Percentiles rank a stretch among this genome's conserved stretches.
phyloP scores from a whole-genome alignment of 257 asterid genomes.

The Rauvolfia tetraphylla region DNA sequence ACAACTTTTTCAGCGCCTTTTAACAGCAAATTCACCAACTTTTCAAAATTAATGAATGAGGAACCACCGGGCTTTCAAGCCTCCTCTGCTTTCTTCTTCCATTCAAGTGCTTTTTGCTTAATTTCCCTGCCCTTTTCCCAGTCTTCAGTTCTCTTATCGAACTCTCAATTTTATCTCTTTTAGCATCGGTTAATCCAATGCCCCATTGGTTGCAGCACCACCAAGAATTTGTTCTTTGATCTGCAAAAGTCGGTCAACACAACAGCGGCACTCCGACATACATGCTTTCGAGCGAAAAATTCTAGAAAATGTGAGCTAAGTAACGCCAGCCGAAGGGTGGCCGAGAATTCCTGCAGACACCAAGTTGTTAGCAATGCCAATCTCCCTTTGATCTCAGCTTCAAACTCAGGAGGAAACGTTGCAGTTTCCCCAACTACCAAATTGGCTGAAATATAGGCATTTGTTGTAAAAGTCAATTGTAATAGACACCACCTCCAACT shows the following conservation, averaged over 20 bases:
- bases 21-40: slow-evolving; percentile 16
- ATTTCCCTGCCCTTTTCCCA: slow-evolving; percentile 24
- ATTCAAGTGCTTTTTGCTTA: slow-evolving; percentile 14
- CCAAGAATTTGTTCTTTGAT: slow-evolving; percentile 29
- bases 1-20: too few relatives aligned
- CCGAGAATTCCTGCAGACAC: slow-evolving; percentile 27
- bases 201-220: slow-evolving; percentile 19
- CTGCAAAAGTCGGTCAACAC: slow-evolving; percentile 29
- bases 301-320: slow-evolving; percentile 32
- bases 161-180: slow-evolving; percentile 15
- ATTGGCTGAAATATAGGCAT: too few relatives aligned
- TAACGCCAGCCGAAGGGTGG: slow-evolving; percentile 26
- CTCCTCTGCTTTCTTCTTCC: slow-evolving; percentile 21
- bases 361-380: slow-evolving; percentile 9
- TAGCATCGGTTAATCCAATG: slow-evolving; percentile 17
- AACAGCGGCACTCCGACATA: slow-evolving; percentile 27
- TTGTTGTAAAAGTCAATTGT: too few relatives aligned
- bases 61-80: slow-evolving; percentile 23
- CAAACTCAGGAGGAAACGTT: slow-evolving; percentile 12
- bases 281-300: slow-evolving; percentile 20
- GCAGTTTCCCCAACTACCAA: slow-evolving; percentile 16
- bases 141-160: slow-evolving; percentile 21
- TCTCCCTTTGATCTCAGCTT: slow-evolving; percentile 7
- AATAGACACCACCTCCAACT: too few relatives aligned
- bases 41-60: slow-evolving; percentile 21